Evolutionary conservation across 1,284 basidiomycete genomes (phyloP), one percentile per base, ranked within the genome.

Genomic region (Takashimella koratensis): DNA sequence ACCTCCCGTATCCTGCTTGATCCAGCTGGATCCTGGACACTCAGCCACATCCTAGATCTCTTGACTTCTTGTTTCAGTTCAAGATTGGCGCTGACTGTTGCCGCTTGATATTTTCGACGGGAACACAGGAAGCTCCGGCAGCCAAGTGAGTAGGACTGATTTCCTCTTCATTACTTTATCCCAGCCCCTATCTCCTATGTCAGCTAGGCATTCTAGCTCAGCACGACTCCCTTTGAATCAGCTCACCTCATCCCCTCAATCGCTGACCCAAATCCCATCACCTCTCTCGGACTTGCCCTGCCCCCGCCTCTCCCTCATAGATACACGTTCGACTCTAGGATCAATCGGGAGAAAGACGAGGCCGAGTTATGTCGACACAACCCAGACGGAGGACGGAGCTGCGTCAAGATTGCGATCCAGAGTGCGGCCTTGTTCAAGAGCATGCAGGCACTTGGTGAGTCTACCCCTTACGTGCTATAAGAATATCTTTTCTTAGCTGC

Each of bases 381-480:
- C 24, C 65, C 69, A 4, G 59, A 71, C n/a, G 79, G 78, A 47
- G 74, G 77, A 21, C 65, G 73, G 52, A 84, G 84, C 58, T 88
- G 86, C 68, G 82, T 87, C 62, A 81, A 76, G 63, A 86, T 87
- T 55, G 80, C 81, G 66, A 83, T 88, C 83, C 79, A 84, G 52
- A 83, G 84, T 22, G 86, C 81, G 60, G 77, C 79, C 48, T 69
- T 89, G 52, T 88, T 90, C 73, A 79, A 83, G 71, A 83, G 85
- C 52, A 89, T 90, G 87, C 87, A 88, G 56, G 36, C 68, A 3
- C 52, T 67, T 24, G 57, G 60, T 53, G 47, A 52, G 61, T 48
- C n/a, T n/a, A n/a, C n/a, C n/a, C n/a, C n/a, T n/a, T n/a, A n/a
- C n/a, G n/a, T n/a, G n/a, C n/a, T n/a, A n/a, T n/a, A n/a, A n/a